A percentile compares a stretch with the other conserved stretches of the same genome.
Conservation (phyloP, 2,329 filamentous ascomycete species). For the Sclerotinia borealis region DNA sequence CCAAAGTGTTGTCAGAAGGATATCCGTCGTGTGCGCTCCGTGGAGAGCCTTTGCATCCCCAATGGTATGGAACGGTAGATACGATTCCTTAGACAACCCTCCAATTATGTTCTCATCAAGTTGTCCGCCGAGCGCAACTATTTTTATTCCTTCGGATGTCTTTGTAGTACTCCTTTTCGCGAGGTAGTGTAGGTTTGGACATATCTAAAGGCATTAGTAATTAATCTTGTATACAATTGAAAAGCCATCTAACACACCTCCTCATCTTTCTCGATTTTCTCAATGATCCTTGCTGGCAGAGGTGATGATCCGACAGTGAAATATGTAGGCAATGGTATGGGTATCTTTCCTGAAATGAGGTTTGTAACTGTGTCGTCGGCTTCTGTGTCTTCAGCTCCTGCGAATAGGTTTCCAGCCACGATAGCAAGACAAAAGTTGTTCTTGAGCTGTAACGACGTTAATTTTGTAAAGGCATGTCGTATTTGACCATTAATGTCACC, state of each 20-base stretch:
- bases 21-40: slow-evolving; percentile 74
- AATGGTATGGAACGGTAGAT: slow-evolving; percentile 70
- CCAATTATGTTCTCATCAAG: slow-evolving; percentile 55
- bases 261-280: slow-evolving; percentile 67
- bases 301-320: slow-evolving; percentile 72
- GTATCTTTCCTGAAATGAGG: slow-evolving; percentile 66
- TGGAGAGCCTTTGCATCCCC: slow-evolving; percentile 70
- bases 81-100: slow-evolving; percentile 63
- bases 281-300: slow-evolving; percentile 65
- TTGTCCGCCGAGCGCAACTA: slow-evolving; percentile 77
- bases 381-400: slow-evolving; percentile 54
- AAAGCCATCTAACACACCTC: slow-evolving; percentile 36
- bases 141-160: slow-evolving; percentile 80
- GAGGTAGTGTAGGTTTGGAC: slow-evolving; percentile 70
- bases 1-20: slow-evolving; percentile 84
- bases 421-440: slow-evolving; percentile 85
- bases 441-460: slow-evolving; percentile 75
- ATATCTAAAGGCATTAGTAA: slow-evolving; percentile 46
- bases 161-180: slow-evolving; percentile 53
- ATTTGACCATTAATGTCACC: slow-evolving; percentile 79
- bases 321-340: slow-evolving; percentile 78
- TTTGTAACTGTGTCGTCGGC: slow-evolving; percentile 53
- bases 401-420: slow-evolving; percentile 77
- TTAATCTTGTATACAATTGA: background rate
- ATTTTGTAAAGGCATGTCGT: slow-evolving; percentile 68